A percentile compares a stretch with the other conserved stretches of the same genome.
Conservation (phyloP, 768 basidiomycete genomes). For the Mycena belliarum region DNA sequence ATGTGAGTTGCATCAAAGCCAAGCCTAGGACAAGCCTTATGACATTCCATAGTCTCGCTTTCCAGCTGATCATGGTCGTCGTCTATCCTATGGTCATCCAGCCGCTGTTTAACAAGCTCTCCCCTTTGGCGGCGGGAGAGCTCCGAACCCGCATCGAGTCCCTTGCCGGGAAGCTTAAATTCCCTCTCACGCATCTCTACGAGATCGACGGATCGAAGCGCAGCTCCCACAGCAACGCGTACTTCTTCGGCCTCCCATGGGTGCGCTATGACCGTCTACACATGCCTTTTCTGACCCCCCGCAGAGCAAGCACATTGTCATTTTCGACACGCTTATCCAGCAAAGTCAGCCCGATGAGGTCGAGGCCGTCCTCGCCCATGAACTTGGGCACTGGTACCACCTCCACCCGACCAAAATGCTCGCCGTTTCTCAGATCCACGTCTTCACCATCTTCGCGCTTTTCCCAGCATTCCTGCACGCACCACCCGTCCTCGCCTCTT, state of each 20-base stretch:
- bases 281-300: not conserved
- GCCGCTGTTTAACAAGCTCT: slow-evolving; percentile 96
- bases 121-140: slow-evolving; percentile 77
- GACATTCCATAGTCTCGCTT: slow-evolving; percentile 55
- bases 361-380: slow-evolving; percentile 96
- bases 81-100: slow-evolving; percentile 87
- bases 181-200: slow-evolving; percentile 93
- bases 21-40: not conserved
- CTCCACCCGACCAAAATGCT: slow-evolving; percentile 90
- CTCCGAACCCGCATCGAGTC: slow-evolving; percentile 76
- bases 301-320: slow-evolving; percentile 91
- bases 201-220: slow-evolving; percentile 98
- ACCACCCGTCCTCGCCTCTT: slow-evolving; percentile 74
- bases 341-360: slow-evolving; percentile 90
- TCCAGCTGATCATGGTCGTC: slow-evolving; percentile 84
- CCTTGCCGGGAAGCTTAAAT: slow-evolving; percentile 79
- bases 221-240: slow-evolving; percentile 95
- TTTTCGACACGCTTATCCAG: slow-evolving; percentile 96
- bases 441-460: slow-evolving; percentile 81
- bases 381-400: slow-evolving; percentile 95
- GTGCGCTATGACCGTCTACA: slow-evolving; percentile 38
- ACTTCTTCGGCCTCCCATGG: slow-evolving; percentile 97
- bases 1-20: slow-evolving; percentile 58
- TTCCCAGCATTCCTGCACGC: slow-evolving; percentile 91
- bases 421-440: slow-evolving; percentile 81